Percentiles rank a stretch among this genome's conserved stretches.
phyloP scores from a whole-genome alignment of 2,329 filamentous ascomycete species.

The Aureobasidium melanogenum region DNA sequence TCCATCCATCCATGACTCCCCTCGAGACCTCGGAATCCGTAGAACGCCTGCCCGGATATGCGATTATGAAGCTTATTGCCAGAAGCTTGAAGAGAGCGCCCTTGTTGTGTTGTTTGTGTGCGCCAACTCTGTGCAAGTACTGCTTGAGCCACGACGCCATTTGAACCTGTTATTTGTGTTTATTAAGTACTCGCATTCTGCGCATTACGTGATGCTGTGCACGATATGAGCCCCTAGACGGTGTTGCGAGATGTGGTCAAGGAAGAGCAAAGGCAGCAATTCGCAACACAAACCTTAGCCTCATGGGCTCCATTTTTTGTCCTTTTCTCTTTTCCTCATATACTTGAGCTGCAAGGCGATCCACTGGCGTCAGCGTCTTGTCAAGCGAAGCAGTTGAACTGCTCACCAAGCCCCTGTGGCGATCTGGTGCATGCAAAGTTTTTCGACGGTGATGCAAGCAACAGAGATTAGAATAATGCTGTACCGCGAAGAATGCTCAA shows the following conservation, averaged over 20 bases:
- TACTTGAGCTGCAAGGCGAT: not conserved
- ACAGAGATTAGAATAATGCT: not conserved
- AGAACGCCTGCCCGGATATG: not conserved
- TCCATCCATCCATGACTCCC: not conserved
- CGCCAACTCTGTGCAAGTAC: not conserved
- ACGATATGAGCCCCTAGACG: too few species aligned
- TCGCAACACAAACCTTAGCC: constrained; percentile 5
- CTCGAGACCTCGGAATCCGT: not conserved
- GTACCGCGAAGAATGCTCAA: not conserved
- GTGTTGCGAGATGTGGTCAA: not conserved
- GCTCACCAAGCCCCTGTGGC: not conserved
- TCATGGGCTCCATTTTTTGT: not conserved
- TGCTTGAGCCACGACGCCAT: not conserved
- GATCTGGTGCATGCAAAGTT: not conserved
- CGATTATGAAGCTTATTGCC: not conserved
- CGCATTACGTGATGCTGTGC: not conserved
- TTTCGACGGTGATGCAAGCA: not conserved
- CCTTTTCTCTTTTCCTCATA: not conserved
- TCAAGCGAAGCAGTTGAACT: not conserved
- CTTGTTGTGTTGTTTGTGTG: not conserved
- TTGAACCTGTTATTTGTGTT: constrained; percentile 1
- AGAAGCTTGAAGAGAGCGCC: not conserved
- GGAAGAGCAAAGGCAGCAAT: not conserved
- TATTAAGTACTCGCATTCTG: not conserved
- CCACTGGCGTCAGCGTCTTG: not conserved